Conservation (phyloP, 495 filamentous ascomycete species). For the Halenospora varia region DNA sequence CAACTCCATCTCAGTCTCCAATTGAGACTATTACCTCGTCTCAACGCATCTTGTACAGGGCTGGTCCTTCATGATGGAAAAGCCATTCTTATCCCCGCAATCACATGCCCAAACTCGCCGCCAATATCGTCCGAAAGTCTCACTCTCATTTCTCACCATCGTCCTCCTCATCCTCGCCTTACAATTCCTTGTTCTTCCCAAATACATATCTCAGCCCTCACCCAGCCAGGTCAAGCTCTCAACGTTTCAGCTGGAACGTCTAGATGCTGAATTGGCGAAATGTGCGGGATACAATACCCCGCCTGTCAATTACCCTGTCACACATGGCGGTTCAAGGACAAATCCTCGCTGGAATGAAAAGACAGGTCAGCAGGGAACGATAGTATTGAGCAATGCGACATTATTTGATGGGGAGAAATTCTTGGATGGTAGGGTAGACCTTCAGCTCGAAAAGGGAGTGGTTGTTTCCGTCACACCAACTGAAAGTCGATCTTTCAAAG, state of each 20-base stretch:
- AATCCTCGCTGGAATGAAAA: constrained; percentile 23
- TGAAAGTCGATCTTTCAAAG: not conserved
- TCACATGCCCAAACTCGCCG: not conserved
- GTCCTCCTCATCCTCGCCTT: constrained; percentile 8
- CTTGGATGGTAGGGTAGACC: constrained; percentile 38
- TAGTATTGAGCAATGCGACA: constrained; percentile 46
- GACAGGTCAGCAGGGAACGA: constrained; percentile 24
- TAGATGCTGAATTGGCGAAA: constrained; percentile 12
- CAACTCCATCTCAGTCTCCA: not conserved
- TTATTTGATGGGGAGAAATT: constrained; percentile 50
- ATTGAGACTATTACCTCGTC: no score
- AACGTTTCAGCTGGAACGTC: constrained; percentile 7
- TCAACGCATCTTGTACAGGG: not conserved
- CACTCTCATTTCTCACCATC: constrained; percentile 5
- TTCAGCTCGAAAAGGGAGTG: constrained; percentile 45
- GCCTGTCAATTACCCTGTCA: constrained; percentile 17
- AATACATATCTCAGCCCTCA: constrained; percentile 12
- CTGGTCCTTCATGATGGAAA: not conserved
- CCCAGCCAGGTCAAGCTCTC: constrained; percentile 6
- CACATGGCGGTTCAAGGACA: constrained; percentile 6
- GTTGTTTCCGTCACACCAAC: constrained; percentile 38
- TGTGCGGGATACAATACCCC: constrained; percentile 14
- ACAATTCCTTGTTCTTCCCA: constrained; percentile 18
- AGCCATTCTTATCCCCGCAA: not conserved
- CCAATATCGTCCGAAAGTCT: constrained; percentile 11